phyloP scores from a whole-genome alignment of 176 grass and related monocot species.

The Aechmea fasciata region DNA sequence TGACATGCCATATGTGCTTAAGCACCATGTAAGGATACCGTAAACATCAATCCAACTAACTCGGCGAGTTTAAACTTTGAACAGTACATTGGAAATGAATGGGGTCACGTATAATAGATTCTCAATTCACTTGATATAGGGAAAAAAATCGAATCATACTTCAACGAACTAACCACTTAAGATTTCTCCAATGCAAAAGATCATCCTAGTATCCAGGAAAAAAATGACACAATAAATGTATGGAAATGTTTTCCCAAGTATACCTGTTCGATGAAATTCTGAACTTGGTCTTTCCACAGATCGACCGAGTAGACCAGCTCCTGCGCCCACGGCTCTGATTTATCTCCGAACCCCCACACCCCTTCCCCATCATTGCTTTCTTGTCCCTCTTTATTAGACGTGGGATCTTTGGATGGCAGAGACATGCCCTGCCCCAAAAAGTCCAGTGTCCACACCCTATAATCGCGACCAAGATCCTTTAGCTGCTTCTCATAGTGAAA shows the following conservation, averaged over 20 bases:
- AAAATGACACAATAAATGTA: not conserved
- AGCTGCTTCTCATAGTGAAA: slow-evolving; percentile 97
- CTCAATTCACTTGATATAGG: no score
- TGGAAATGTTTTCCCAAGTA: not conserved
- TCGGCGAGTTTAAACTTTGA: no score
- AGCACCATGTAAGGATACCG: no score
- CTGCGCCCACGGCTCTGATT: slow-evolving; percentile 73
- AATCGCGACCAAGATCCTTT: slow-evolving; percentile 65
- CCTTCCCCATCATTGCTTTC: slow-evolving; percentile 3
- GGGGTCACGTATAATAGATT: no score
- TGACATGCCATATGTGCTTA: no score
- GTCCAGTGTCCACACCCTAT: slow-evolving; percentile 94
- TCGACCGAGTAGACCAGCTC: slow-evolving; percentile 73
- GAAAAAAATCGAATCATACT: no score
- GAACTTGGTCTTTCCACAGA: slow-evolving; percentile 82
- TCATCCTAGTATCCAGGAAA: no score
- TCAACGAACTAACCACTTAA: no score
- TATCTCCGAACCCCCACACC: slow-evolving; percentile 84
- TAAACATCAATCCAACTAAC: no score
- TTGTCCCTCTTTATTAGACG: slow-evolving; percentile 28
- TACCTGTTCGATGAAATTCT: slow-evolving; percentile 85
- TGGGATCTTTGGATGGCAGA: slow-evolving; percentile 69
- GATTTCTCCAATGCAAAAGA: no score
- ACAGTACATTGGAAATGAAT: no score
- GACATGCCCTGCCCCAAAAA: slow-evolving; percentile 90